Evolutionary conservation across 2,329 filamentous ascomycete genomes (phyloP), one percentile per base, ranked within the genome.

Genomic region (Rhinocladiella mackenziei): DNA sequence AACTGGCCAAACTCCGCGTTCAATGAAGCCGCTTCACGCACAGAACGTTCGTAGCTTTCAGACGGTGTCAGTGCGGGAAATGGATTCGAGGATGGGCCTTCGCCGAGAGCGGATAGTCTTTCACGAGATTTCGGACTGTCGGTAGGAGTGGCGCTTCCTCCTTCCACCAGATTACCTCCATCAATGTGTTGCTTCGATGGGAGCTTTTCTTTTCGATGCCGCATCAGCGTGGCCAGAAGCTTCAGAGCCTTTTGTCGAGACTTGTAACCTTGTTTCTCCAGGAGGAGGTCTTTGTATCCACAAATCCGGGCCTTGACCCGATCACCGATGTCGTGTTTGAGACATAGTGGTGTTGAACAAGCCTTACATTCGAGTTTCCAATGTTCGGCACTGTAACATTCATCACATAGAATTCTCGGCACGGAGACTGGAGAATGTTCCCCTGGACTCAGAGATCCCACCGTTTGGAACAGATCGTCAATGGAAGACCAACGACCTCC

Each of bases 311-410:
- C 65, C 40, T 76, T 74, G 14, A 78, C 64, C 5, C 51, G 51
- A 10, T 70, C 75, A 18, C 75, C 70, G 32, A 80, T 71, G 52
- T 80, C 76, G 57, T 80, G 76, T 54, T 78, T 76, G 54, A 78
- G 76, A 60, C 76, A 80, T 18, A 80, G 62, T 2, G 75, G 69
- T 41, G 69, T 75, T 29, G 75, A 75, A 62, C 76, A 80, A 31
- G 66, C 69, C 55, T 75, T 73, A 59, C 76, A 80, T 28, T 73
- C 69, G n/a, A 79, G 70, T 54, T 76, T 78, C 76, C 76, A 80
- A 35, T 73, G 69, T 34, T 75, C 72, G n/a, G 71, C 74, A 20
- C 72, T 68, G 51, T 77, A 76, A 58, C 76, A 80, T 45, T 77
- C 74, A 39, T 75, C 69, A 56, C 76, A 80, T 13, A 80, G 58